Conservation (phyloP, 352 stramenopile species). For the Pythium sp. region DNA sequence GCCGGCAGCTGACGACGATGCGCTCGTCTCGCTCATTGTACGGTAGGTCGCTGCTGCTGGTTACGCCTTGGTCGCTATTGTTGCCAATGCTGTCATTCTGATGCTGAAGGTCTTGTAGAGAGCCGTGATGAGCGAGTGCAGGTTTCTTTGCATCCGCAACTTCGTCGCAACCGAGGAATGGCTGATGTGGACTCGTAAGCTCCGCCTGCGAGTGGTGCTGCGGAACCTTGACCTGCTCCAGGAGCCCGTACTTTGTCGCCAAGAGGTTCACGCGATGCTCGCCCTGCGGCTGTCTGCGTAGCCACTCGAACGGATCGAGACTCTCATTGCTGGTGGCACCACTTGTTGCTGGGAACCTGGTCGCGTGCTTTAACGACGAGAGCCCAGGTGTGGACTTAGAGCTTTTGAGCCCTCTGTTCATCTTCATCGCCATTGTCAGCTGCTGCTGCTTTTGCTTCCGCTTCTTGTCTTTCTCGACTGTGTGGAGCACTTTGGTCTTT, state of each 20-base stretch:
- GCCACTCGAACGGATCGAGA: conserved; percentile 59
- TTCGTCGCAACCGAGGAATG: not conserved
- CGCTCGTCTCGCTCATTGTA: conserved; percentile 13
- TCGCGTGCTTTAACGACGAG: conserved; percentile 1
- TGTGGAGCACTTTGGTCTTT: conserved; percentile 36
- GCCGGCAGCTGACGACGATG: conserved; percentile 49
- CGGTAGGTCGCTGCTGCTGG: not conserved
- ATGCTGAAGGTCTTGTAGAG: not conserved
- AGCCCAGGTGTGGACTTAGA: conserved; percentile 6
- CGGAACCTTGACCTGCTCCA: conserved; percentile 29
- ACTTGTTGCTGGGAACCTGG: not conserved
- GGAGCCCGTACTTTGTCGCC: conserved; percentile 40
- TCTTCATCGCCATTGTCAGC: not conserved
- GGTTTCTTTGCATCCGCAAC: not conserved
- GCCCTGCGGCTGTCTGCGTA: conserved; percentile 41
- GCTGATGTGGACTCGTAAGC: not conserved
- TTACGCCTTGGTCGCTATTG: not conserved
- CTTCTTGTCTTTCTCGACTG: conserved; percentile 21
- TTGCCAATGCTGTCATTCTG: not conserved
- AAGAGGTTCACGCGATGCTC: conserved; percentile 54
- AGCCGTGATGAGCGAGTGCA: conserved; percentile 1
- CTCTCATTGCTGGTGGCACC: not conserved
- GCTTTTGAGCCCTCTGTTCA: not conserved
- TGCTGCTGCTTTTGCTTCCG: conserved; percentile 7
- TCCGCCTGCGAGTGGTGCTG: conserved; percentile 7